A percentile compares a stretch with the other conserved stretches of the same genome.
These are phyloP conservation scores for Chenopodium quinoa DNA, from an alignment of 148 eudicot genomes.

Conservation along the genomic window DNA sequence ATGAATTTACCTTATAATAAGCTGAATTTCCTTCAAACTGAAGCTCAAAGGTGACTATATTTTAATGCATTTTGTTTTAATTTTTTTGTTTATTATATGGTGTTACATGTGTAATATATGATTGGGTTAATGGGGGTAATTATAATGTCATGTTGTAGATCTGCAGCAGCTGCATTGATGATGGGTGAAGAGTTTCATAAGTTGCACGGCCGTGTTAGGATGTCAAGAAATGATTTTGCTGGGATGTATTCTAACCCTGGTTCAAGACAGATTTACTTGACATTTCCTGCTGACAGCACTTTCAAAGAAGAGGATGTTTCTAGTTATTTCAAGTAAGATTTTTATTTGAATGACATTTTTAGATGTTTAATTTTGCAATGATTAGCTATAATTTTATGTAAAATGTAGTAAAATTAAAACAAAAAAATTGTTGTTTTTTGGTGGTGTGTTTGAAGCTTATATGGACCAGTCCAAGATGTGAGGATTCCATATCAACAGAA, in stretches of 20 bases:
- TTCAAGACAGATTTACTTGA: conserved; percentile 82
- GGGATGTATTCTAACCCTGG: conserved; percentile 44
- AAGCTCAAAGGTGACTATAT: conserved; percentile 54
- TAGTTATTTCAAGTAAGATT: conserved; percentile 64
- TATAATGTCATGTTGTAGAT: conserved; percentile 44
- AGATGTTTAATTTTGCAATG: background rate
- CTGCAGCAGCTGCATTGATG: conserved; percentile 67
- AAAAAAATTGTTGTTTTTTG: conserved; percentile 1
- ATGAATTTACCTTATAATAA: conserved; percentile 46
- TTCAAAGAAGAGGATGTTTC: conserved; percentile 95
- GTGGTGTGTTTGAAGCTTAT: conserved; percentile 49
- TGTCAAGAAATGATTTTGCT: conserved; percentile 59
- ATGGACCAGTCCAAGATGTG: conserved; percentile 96
- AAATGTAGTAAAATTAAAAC: no score
- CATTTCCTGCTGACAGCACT: conserved; percentile 93
- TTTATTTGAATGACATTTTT: background rate
- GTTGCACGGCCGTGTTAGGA: conserved; percentile 41
- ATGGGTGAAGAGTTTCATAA: conserved; percentile 70
- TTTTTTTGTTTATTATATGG: no score
- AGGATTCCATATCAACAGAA: conserved; percentile 96
- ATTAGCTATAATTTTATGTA: background rate
- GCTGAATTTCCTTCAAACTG: conserved; percentile 47
- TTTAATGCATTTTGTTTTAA: background rate
- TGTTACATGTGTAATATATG: background rate
- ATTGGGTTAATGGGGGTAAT: conserved; percentile 18